These are phyloP conservation scores for Pharnaceum exiguum DNA, from an alignment of 148 eudicot genomes.

Conservation along the genomic window DNA sequence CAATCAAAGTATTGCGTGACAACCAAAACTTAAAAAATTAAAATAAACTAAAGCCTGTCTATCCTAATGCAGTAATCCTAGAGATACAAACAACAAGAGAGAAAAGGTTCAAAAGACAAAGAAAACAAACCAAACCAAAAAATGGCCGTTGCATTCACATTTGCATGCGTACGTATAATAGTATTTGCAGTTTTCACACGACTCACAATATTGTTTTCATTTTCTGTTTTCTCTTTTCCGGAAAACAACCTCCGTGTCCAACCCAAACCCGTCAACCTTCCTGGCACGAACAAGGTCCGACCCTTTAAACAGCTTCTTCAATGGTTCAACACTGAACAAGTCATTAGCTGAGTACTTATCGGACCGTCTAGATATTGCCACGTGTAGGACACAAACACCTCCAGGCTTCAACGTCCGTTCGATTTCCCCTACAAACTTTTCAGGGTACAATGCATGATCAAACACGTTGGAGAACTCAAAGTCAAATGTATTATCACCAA, in stretches of 20 bases:
- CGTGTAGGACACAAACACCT: conserved; percentile 79
- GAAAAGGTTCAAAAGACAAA: neutral
- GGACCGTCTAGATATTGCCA: conserved; percentile 48
- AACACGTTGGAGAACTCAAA: conserved; percentile 88
- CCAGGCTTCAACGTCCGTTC: conserved; percentile 74
- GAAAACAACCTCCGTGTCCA: conserved; percentile 80
- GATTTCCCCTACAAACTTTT: conserved; percentile 60
- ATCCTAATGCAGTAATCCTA: too few species aligned
- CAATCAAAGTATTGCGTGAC: conserved; percentile 8
- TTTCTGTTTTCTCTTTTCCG: conserved; percentile 21
- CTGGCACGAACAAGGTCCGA: conserved; percentile 54
- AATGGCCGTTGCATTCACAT: too few species aligned
- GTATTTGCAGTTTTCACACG: too few species aligned
- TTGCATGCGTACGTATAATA: too few species aligned
- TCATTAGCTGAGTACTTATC: conserved; percentile 96
- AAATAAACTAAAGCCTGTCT: too few species aligned
- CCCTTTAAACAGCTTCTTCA: conserved; percentile 45
- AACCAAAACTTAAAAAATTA: too few species aligned
- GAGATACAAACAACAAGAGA: neutral
- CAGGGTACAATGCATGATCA: conserved; percentile 82
- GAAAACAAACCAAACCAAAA: neutral
- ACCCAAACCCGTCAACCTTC: conserved; percentile 78
- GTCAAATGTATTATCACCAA: conserved; percentile 44
- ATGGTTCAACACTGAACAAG: conserved; percentile 47
- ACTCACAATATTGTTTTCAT: neutral